These are phyloP conservation scores for Lenzites betulinus DNA, from an alignment of 768 basidiomycete species.

Conservation along the genomic window DNA sequence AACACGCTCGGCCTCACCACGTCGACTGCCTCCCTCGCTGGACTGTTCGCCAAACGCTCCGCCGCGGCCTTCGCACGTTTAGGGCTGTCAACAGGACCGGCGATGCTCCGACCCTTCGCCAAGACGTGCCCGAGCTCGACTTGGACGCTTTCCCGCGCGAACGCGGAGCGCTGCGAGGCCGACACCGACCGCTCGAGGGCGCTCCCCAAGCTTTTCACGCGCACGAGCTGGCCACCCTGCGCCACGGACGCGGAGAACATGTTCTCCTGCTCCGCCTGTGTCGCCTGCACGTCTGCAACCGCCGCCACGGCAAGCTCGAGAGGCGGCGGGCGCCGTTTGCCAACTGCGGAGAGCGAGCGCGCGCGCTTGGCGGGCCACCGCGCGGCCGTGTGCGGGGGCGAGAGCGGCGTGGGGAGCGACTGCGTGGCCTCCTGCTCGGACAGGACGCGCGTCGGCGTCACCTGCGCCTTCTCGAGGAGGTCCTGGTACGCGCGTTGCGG, in stretches of 20 bases:
- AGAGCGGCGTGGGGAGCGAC: slow-evolving; percentile 23
- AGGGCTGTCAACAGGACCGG: not conserved
- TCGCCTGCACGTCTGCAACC: not conserved
- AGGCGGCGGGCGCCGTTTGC: not conserved
- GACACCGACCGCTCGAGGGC: slow-evolving; percentile 21
- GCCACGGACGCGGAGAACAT: slow-evolving; percentile 6
- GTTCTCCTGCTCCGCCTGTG: slow-evolving; percentile 4
- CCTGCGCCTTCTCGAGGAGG: not conserved
- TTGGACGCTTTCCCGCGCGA: slow-evolving; percentile 23
- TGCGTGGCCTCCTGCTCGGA: slow-evolving; percentile 12
- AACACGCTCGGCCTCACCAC: not conserved
- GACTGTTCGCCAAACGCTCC: not conserved
- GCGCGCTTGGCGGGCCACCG: not conserved
- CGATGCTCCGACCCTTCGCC: not conserved
- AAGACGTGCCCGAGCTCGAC: slow-evolving; percentile 18
- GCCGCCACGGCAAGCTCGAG: not conserved
- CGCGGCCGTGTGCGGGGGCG: slow-evolving; percentile 6
- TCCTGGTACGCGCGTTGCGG: not conserved
- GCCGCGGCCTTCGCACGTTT: not conserved
- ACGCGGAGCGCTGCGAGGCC: slow-evolving; percentile 13
- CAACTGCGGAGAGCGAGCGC: not conserved
- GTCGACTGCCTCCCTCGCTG: not conserved
- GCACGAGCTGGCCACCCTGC: slow-evolving; percentile 3
- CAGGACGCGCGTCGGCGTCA: not conserved
- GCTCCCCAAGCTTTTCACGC: slow-evolving; percentile 24